Base-by-base conservation (phyloP, 78 protist genomes). In the Tieghemostelium lacteum region DNA sequence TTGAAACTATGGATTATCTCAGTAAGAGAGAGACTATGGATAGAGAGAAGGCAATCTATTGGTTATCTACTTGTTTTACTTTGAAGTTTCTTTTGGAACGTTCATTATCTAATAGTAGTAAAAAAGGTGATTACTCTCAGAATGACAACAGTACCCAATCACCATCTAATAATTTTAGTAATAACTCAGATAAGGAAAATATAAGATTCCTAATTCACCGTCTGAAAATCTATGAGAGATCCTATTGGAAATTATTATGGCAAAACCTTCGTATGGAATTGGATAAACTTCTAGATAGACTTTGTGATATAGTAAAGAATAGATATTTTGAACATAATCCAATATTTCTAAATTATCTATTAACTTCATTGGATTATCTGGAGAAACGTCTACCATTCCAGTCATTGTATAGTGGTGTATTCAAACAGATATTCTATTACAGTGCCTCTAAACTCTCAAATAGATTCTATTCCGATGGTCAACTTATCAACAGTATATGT, bases 381-480 rank as follows among this genome's bases (percentile, higher is more conserved):
- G 91, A 83, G 3, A 83, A 83, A 58, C 34, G 91, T 17, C 29
- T 83, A 69, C 91, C 91, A 28, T 83, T 83, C 54, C 73, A 49
- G 17, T 69, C 91, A 31, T 22, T 83, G 6, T 83, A 78, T 76
- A 76, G 78, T 10, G 58, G 52, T 34, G 28, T 83, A 22, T 83
- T 83, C 40, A 83, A 83, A 83, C 91, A 83, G 24, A 58, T 83
- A 2, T 83, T 83, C 64, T 83, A 22, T 26, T 83, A 83, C n/a
- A 72, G 62, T 0, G 17, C 42, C 22, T 70, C 72, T 20, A 69
- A 45, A 20, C 60, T 55, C 4, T 60, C 49, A 3, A 83, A 83
- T 24, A 52, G 49, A 33, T 83, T 69, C 42, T 60, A 69, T 16
- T 26, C 49, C 1, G 67, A 83, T 14, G 31, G 49, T 28, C 28